Base-by-base conservation (phyloP, 495 filamentous ascomycete genomes). In the Penicillium flavigenum region DNA sequence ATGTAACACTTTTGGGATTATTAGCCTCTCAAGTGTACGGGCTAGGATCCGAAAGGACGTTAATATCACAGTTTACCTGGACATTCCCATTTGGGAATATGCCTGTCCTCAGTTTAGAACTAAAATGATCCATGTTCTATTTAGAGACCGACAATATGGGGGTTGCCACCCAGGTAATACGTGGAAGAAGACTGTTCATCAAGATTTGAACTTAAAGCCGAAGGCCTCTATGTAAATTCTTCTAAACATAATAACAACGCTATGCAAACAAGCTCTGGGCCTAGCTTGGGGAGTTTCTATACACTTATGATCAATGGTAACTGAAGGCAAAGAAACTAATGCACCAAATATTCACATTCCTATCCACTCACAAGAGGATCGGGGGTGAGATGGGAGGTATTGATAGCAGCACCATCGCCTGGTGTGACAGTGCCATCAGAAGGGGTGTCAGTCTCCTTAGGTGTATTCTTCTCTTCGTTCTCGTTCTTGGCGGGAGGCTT, bases 321-420 rank as follows among this genome's bases (percentile, higher is more conserved):
- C 24, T n/a, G 44, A 47, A 17, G n/a, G n/a, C 0, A 32, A 26
- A 12, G 2, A 14, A 27, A 14, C 14, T 9, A 19, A 17, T 29
- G 26, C 7, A 39, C 4, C 8, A 12, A 14, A 32, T 3, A 32
- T 34, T 14, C 29, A 32, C 11, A n/a, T 36, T 10, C 14, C 63
- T 47, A 77, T 26, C 71, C 74, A 49, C 65, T 75, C 52, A 77
- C 72, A 42, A 77, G 61, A 19, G 50, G 51, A 65, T 75, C 71
- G 0, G 71, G 69, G 12, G 74, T 73, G 43, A 66, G 51, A 12
- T 67, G 63, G 11, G 52, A 54, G 9, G 68, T 57, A 16, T 59
- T 52, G 32, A 59, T 55, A 11, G 48, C 24, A 11, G 59, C 43
- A 3, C 54, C 57, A 11, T 60, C 39, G 12, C 47, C 55, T 19